phyloP scores from a whole-genome alignment of 306 rosid species.

The Oemleria cerasiformis region DNA sequence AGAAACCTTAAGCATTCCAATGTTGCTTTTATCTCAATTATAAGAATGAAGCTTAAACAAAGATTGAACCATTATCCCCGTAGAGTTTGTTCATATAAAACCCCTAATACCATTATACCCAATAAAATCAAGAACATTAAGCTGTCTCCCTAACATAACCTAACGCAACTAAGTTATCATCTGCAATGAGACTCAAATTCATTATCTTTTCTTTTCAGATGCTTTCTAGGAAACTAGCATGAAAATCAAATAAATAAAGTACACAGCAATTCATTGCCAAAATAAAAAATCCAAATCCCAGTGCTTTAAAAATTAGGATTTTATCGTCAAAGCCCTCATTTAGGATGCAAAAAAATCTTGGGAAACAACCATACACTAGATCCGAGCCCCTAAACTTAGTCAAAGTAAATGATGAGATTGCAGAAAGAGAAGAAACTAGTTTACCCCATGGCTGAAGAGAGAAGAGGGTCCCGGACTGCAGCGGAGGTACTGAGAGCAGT shows the following conservation, averaged over 20 bases:
- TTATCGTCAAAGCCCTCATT: background rate
- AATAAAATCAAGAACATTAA: background rate
- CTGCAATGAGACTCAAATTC: background rate
- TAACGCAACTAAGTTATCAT: background rate
- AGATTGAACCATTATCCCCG: too few species aligned
- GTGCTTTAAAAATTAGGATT: background rate
- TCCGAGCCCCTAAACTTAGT: background rate
- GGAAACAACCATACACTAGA: background rate
- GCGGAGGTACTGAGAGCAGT: background rate
- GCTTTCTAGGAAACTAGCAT: background rate
- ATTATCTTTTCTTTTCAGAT: background rate
- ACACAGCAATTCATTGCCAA: background rate
- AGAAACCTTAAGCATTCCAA: background rate
- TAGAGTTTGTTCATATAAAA: too few species aligned
- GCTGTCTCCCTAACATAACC: background rate
- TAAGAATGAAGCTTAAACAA: background rate
- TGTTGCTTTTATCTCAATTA: background rate
- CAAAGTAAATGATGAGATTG: background rate
- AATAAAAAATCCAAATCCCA: background rate
- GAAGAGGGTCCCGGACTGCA: background rate
- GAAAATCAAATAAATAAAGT: background rate
- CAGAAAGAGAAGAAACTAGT: background rate
- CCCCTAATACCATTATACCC: background rate
- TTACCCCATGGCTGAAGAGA: conserved; percentile 26
- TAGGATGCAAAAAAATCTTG: background rate